phyloP scores from a whole-genome alignment of 148 eudicot species.

The Nepenthes mirabilis region DNA sequence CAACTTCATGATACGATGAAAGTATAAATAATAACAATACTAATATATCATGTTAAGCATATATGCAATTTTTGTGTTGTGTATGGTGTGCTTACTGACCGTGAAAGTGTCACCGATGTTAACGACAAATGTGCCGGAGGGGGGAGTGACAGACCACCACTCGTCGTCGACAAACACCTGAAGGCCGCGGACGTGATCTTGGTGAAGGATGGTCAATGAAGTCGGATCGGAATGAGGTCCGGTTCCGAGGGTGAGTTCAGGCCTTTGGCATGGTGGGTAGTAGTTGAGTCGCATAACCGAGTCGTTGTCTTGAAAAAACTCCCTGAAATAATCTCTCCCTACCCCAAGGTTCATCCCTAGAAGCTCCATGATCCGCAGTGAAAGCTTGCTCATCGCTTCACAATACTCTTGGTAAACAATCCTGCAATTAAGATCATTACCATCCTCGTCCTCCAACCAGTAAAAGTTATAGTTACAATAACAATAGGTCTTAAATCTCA shows the following conservation, averaged over 20 bases:
- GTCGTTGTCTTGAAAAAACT: conserved; percentile 36
- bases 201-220: conserved; percentile 63
- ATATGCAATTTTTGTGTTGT: neutral
- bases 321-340: conserved; percentile 16
- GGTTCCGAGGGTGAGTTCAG: conserved; percentile 52
- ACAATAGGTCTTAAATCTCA: no score
- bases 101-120: conserved; percentile 72
- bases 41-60: neutral
- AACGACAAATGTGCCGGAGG: conserved; percentile 44
- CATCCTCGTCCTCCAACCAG: no score
- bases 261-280: conserved; percentile 63
- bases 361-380: conserved; percentile 48
- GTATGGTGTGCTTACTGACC: conserved; percentile 20
- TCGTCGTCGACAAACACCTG: conserved; percentile 47
- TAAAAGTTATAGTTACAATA: no score
- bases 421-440: conserved; percentile 10
- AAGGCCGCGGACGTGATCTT: conserved; percentile 62
- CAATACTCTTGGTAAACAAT: conserved; percentile 50
- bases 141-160: conserved; percentile 43
- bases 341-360: conserved; percentile 53
- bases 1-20: no score
- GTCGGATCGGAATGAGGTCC: conserved; percentile 72
- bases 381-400: conserved; percentile 57
- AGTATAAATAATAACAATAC: neutral
- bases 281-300: conserved; percentile 58